phyloP scores from a whole-genome alignment of 176 grass and related monocot species.

The Rhipidocladum racemiflorum region DNA sequence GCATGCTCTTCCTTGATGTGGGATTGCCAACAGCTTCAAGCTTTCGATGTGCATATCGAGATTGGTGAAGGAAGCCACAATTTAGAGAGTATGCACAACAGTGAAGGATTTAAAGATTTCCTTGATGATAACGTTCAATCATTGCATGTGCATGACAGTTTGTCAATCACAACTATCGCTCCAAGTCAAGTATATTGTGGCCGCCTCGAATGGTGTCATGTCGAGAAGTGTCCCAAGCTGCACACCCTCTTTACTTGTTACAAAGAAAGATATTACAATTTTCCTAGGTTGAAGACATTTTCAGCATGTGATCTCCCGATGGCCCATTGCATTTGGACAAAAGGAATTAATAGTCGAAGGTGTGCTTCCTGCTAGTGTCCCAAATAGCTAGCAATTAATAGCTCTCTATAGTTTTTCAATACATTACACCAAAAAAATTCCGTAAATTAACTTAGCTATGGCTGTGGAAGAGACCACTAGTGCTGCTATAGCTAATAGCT shows the following conservation, averaged over 20 bases:
- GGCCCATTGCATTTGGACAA: too few species aligned
- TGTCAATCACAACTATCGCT: not conserved
- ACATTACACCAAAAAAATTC: too few species aligned
- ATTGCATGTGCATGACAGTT: constrained; percentile 2
- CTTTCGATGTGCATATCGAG: not conserved
- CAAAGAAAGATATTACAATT: too few species aligned
- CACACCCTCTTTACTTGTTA: not conserved
- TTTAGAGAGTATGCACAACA: not conserved
- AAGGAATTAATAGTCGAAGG: too few species aligned
- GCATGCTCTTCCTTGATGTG: not conserved
- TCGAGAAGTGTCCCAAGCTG: constrained; percentile 18
- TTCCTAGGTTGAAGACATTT: too few species aligned
- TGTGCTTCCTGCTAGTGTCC: too few species aligned
- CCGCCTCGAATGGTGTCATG: not conserved
- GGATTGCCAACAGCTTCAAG: not conserved
- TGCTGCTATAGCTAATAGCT: too few species aligned
- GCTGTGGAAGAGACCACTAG: too few species aligned
- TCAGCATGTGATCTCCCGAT: too few species aligned
- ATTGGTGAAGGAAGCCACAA: constrained; percentile 4
- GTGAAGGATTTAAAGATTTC: accelerated
- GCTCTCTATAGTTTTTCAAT: too few species aligned
- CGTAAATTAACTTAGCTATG: too few species aligned
- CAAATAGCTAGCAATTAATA: too few species aligned
- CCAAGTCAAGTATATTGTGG: accelerated
- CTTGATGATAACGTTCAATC: not conserved